Evolutionary conservation across 2,329 filamentous ascomycete species (phyloP).

Genomic region (Myriosclerotinia duriaeana): DNA sequence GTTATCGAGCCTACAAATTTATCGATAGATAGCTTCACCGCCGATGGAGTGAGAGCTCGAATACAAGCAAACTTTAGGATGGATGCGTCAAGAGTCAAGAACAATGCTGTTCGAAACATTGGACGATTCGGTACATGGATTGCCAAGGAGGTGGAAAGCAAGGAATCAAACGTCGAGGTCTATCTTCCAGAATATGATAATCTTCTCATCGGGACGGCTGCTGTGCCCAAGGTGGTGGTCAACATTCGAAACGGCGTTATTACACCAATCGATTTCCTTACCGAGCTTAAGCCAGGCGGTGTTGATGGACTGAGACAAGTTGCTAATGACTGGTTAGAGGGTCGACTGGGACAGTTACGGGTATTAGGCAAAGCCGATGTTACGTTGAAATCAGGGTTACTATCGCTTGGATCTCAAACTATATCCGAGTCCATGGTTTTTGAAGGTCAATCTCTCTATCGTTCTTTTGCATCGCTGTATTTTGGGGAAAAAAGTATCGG

Average conservation of each 20-base stretch:
- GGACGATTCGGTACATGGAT: constrained; percentile 80
- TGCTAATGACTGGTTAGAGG: constrained; percentile 85
- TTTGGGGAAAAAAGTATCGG: constrained; percentile 57
- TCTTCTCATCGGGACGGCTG: constrained; percentile 72
- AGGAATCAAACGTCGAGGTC: constrained; percentile 70
- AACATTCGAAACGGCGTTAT: constrained; percentile 74
- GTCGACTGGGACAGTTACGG: constrained; percentile 68
- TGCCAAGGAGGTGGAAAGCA: constrained; percentile 71
- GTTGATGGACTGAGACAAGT: constrained; percentile 74
- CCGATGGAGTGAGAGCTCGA: constrained; percentile 73
- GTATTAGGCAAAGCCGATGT: constrained; percentile 73
- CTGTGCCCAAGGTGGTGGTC: constrained; percentile 72
- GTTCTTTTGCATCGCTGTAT: constrained; percentile 59
- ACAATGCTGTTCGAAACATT: constrained; percentile 68
- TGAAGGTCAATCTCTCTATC: constrained; percentile 76
- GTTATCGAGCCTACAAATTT: constrained; percentile 81
- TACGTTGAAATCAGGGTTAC: constrained; percentile 72
- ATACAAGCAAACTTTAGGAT: constrained; percentile 80
- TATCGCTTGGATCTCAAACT: constrained; percentile 74
- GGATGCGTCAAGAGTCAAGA: constrained; percentile 73
- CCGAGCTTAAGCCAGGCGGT: constrained; percentile 73
- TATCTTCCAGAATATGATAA: constrained; percentile 82
- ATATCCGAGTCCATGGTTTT: constrained; percentile 75
- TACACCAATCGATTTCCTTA: constrained; percentile 76
- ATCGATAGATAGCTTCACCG: constrained; percentile 81